Conservation (phyloP, 805 yeast species). For the Cyberlindnera veronae region DNA sequence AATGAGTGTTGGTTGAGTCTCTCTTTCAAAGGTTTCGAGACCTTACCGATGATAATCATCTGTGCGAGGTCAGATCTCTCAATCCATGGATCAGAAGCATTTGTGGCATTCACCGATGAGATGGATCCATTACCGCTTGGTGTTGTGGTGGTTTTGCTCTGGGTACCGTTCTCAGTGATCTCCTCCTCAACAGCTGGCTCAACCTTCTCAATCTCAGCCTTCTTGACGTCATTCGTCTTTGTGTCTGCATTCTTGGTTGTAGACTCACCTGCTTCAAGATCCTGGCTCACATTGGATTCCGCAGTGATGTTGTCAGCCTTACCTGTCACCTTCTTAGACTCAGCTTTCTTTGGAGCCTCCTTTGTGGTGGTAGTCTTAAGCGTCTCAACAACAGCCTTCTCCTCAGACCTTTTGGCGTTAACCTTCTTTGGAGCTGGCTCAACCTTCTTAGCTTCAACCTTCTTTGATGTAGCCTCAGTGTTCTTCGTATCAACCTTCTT, state of each 20-base stretch:
- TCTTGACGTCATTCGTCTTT: not conserved
- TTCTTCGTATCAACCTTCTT: not conserved
- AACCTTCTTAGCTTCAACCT: conserved; percentile 2
- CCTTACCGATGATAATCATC: not conserved
- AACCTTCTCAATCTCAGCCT: not conserved
- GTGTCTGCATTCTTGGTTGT: no score
- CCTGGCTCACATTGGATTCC: not conserved
- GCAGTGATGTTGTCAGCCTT: not conserved
- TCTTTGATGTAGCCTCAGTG: not conserved
- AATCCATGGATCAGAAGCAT: not conserved
- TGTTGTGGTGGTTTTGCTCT: no score
- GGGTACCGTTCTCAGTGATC: no score
- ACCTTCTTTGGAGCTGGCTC: not conserved
- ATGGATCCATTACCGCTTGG: no score
- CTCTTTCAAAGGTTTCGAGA: not conserved
- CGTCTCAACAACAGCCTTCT: not conserved
- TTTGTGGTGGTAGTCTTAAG: no score
- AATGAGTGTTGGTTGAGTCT: not conserved
- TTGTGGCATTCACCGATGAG: no score
- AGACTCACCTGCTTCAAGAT: no score
- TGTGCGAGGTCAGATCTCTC: not conserved
- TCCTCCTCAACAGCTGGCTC: no score
- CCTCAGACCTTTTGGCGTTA: not conserved
- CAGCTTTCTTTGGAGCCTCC: no score
- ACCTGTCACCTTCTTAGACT: not conserved